A percentile compares a stretch with the other conserved stretches of the same genome.
Evolutionary conservation across 192 early-diverging fungal genomes (phyloP).

Genomic region (Haplosporangium gracile): DNA sequence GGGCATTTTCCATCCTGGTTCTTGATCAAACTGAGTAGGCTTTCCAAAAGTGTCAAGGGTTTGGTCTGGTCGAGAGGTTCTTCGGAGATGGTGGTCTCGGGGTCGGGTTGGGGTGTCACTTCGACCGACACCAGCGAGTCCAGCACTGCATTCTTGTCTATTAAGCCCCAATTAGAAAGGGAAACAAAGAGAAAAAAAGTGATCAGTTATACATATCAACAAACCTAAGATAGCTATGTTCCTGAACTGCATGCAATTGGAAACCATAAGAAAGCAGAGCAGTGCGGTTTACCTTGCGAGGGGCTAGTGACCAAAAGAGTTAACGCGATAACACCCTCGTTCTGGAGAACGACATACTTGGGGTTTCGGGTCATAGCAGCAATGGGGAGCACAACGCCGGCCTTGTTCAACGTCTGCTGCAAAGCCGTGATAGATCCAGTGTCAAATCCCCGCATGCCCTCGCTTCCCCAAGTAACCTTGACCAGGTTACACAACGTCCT

Average conservation of each 20-base stretch:
- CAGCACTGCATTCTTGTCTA: constrained; percentile 35
- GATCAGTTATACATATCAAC: background rate
- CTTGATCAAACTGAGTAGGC: constrained; percentile 54
- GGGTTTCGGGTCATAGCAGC: constrained; percentile 63
- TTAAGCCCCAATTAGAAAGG: background rate
- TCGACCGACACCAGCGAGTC: constrained; percentile 21
- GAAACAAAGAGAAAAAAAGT: background rate
- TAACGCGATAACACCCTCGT: constrained; percentile 68
- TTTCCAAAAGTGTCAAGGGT: constrained; percentile 52
- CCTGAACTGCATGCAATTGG: background rate
- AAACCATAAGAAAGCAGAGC: background rate
- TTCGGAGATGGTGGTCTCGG: constrained; percentile 18
- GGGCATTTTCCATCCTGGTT: constrained; percentile 57
- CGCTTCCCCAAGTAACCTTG: constrained; percentile 62
- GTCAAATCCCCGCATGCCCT: constrained; percentile 51
- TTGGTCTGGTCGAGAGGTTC: constrained; percentile 21
- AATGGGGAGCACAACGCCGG: constrained; percentile 54
- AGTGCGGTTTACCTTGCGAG: constrained; percentile 29
- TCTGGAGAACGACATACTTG: constrained; percentile 67
- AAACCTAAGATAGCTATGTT: no score
- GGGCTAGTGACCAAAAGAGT: constrained; percentile 62
- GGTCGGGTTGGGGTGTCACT: constrained; percentile 14
- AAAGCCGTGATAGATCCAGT: constrained; percentile 39
- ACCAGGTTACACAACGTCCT: constrained; percentile 65
- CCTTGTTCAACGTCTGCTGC: constrained; percentile 54